Conservation (phyloP, 2,329 filamentous ascomycete genomes). For the Phoma sp. region DNA sequence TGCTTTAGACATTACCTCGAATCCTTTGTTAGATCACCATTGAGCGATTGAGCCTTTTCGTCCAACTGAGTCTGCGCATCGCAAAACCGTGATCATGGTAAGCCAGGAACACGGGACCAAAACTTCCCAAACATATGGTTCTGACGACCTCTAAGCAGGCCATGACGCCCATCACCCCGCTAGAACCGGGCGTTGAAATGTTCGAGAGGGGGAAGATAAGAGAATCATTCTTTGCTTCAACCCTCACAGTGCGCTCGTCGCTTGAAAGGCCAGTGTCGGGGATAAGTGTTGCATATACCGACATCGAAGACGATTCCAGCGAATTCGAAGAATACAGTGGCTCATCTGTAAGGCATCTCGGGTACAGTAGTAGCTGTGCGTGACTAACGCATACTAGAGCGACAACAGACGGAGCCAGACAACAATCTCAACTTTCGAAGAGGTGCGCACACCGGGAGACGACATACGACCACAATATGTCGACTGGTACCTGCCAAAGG, state of each 20-base stretch:
- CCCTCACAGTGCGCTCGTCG: slow-evolving; percentile 44
- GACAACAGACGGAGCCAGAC: slow-evolving; percentile 73
- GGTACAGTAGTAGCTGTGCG: slow-evolving; percentile 10
- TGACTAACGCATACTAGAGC: slow-evolving; percentile 56
- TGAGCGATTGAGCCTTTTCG: slow-evolving; percentile 21
- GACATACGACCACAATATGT: slow-evolving; percentile 66
- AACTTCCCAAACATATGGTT: slow-evolving; percentile 16
- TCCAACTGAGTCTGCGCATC: slow-evolving; percentile 25
- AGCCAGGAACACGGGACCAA: slow-evolving; percentile 13
- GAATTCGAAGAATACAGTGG: slow-evolving; percentile 58
- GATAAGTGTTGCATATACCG: slow-evolving; percentile 80
- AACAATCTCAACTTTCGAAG: slow-evolving; percentile 86
- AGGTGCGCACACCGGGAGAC: slow-evolving; percentile 74
- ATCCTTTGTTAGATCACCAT: slow-evolving; percentile 31
- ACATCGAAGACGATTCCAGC: slow-evolving; percentile 66
- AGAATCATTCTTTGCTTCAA: slow-evolving; percentile 65
- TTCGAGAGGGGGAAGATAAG: slow-evolving; percentile 54
- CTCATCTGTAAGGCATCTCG: slow-evolving; percentile 67
- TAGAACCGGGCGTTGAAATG: slow-evolving; percentile 55
- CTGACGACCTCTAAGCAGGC: slow-evolving; percentile 48
- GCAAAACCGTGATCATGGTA: slow-evolving; percentile 46
- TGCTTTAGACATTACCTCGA: slow-evolving; percentile 33
- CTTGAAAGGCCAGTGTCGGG: slow-evolving; percentile 69
- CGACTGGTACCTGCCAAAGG: slow-evolving; percentile 65
- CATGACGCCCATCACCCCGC: slow-evolving; percentile 54